Evolutionary conservation across 306 rosid genomes (phyloP).

Genomic region (Aeschynomene evenia): DNA sequence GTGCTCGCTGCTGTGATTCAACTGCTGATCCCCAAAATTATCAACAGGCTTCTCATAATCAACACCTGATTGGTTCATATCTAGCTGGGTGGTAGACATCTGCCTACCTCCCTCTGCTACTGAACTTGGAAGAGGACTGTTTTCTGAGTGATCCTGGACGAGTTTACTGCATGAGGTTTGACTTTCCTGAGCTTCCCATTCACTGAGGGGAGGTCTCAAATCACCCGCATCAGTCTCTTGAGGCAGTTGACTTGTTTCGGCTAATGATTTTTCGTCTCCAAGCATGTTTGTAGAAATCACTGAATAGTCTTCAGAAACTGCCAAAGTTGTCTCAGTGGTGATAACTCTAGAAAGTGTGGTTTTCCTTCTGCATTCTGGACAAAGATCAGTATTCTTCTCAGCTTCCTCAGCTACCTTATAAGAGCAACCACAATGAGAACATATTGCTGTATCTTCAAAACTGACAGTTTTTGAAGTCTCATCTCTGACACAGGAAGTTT

Average conservation of each 20-base stretch:
- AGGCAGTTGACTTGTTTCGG: constrained; percentile 35
- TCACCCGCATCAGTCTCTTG: constrained; percentile 34
- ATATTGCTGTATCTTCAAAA: constrained; percentile 42
- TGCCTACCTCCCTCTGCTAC: constrained; percentile 39
- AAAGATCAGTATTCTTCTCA: constrained; percentile 43
- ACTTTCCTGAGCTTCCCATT: constrained; percentile 42
- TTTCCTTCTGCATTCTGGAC: constrained; percentile 61
- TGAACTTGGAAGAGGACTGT: constrained; percentile 39
- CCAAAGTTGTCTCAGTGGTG: constrained; percentile 37
- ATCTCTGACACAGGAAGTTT: constrained; percentile 41
- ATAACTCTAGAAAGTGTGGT: constrained; percentile 35
- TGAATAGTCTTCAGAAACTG: constrained; percentile 39
- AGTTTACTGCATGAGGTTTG: constrained; percentile 43
- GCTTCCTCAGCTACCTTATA: constrained; percentile 35
- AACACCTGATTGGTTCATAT: constrained; percentile 38
- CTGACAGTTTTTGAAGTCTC: constrained; percentile 40
- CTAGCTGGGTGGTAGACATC: constrained; percentile 35
- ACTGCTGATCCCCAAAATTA: constrained; percentile 46
- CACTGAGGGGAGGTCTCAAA: constrained; percentile 38
- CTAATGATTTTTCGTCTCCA: constrained; percentile 39
- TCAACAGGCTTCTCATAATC: constrained; percentile 25
- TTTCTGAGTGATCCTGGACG: constrained; percentile 40
- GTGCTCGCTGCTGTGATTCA: constrained; percentile 37
- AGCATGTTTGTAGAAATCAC: constrained; percentile 29
- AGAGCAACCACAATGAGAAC: constrained; percentile 60